Conservation (phyloP, 2,329 filamentous ascomycete species). For the Tolypocladium endophyticum region DNA sequence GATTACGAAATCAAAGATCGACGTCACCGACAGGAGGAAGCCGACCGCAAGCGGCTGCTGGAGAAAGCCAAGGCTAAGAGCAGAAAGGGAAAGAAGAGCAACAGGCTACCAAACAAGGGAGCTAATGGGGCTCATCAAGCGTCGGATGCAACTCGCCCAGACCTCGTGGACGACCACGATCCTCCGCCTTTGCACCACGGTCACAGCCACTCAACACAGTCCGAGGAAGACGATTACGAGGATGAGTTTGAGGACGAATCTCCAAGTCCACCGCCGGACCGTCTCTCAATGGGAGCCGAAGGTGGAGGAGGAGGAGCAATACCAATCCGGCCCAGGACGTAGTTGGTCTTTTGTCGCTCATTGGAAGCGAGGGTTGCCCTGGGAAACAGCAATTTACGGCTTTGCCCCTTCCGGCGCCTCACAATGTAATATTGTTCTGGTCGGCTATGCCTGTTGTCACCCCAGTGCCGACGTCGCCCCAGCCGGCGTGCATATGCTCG, state of each 20-base stretch:
- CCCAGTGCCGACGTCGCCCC: not conserved
- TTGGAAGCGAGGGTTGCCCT: not conserved
- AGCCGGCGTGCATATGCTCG: not conserved
- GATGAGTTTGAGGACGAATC: conserved; percentile 20
- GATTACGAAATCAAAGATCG: conserved; percentile 94
- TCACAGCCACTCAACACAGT: conserved; percentile 26
- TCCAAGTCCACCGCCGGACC: conserved; percentile 10
- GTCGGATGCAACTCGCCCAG: conserved; percentile 10
- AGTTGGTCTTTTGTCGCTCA: not conserved
- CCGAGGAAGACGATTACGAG: conserved; percentile 25
- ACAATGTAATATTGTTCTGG: not conserved
- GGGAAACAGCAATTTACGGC: not conserved
- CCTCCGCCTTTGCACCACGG: conserved; percentile 11
- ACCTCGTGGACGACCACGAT: conserved; percentile 11
- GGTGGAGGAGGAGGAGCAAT: conserved; percentile 7
- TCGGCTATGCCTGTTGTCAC: not conserved
- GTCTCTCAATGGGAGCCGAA: conserved; percentile 1
- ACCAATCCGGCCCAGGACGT: conserved; percentile 7
- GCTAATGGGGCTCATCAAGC: conserved; percentile 12
- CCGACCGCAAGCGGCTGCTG: conserved; percentile 73
- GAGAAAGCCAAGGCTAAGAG: conserved; percentile 94
- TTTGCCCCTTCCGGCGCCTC: not conserved
- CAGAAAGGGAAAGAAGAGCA: conserved; percentile 76
- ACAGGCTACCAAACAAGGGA: conserved; percentile 37
- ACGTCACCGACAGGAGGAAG: conserved; percentile 69